These are phyloP conservation scores for Apiospora aurea DNA, from an alignment of 2,329 filamentous ascomycete genomes.

Conservation along the genomic window DNA sequence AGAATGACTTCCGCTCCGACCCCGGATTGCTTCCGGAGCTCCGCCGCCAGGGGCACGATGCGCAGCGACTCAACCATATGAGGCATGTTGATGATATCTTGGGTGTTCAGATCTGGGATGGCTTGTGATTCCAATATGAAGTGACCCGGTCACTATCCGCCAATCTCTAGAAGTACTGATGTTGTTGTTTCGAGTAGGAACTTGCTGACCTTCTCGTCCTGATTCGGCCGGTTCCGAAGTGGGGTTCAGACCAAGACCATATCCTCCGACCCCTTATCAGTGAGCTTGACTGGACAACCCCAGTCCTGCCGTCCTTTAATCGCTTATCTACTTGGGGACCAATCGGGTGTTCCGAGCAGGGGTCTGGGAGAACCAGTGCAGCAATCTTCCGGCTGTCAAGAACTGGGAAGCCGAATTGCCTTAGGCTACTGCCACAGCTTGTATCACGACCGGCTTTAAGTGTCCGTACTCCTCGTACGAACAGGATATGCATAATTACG, in stretches of 20 bases:
- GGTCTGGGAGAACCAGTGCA: not conserved
- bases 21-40: not conserved
- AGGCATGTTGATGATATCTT: not conserved
- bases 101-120: not conserved
- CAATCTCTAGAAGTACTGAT: not conserved
- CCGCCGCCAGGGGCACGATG: not conserved
- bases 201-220: not conserved
- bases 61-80: not conserved
- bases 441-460: too few species aligned
- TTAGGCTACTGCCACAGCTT: not conserved
- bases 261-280: not conserved
- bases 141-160: not conserved
- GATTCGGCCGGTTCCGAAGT: not conserved
- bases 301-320: not conserved
- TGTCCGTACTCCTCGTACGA: too few species aligned
- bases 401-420: not conserved
- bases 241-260: not conserved
- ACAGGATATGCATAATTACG: too few species aligned
- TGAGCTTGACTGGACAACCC: not conserved
- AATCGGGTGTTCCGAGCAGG: not conserved
- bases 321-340: not conserved
- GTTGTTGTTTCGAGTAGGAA: not conserved
- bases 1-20: conserved; percentile 6
- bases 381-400: not conserved
- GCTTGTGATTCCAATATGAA: not conserved